These are phyloP conservation scores for Phytophthora sansomeana DNA, from an alignment of 352 stramenopile species.

Conservation along the genomic window DNA sequence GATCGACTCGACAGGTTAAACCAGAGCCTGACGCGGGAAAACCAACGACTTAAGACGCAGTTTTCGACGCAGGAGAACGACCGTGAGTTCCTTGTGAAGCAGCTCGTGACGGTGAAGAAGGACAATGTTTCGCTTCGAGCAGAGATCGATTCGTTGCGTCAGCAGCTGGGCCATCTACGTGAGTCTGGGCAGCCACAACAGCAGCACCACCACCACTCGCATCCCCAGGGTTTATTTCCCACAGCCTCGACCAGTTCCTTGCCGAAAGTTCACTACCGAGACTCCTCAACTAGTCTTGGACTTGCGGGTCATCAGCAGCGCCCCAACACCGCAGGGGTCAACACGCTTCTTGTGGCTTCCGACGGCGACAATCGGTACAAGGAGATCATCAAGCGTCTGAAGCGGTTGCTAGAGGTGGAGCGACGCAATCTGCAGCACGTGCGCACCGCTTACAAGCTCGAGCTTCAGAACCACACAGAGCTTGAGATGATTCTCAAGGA, in stretches of 20 bases:
- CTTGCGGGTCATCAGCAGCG: constrained; percentile 25
- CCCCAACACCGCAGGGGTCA: constrained; percentile 33
- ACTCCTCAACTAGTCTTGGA: constrained; percentile 21
- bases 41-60: constrained; percentile 89
- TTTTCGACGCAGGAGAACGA: constrained; percentile 95
- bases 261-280: constrained; percentile 43
- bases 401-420: constrained; percentile 90
- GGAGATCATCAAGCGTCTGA: constrained; percentile 93
- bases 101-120: constrained; percentile 93
- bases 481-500: constrained; percentile 84
- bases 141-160: constrained; percentile 61
- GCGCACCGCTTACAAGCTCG: constrained; percentile 67
- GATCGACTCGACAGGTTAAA: constrained; percentile 92
- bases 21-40: constrained; percentile 89
- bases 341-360: constrained; percentile 10
- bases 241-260: constrained; percentile 53
- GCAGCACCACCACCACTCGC: constrained; percentile 33
- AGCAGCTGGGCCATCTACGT: constrained; percentile 61
- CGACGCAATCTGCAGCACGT: constrained; percentile 84
- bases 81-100: constrained; percentile 93
- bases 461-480: constrained; percentile 83
- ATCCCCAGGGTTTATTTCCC: constrained; percentile 19
- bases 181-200: constrained; percentile 46
- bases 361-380: constrained; percentile 90
- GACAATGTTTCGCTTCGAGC: constrained; percentile 87